Conservation (phyloP, 768 basidiomycete genomes). For the Boletus coccyginus region DNA sequence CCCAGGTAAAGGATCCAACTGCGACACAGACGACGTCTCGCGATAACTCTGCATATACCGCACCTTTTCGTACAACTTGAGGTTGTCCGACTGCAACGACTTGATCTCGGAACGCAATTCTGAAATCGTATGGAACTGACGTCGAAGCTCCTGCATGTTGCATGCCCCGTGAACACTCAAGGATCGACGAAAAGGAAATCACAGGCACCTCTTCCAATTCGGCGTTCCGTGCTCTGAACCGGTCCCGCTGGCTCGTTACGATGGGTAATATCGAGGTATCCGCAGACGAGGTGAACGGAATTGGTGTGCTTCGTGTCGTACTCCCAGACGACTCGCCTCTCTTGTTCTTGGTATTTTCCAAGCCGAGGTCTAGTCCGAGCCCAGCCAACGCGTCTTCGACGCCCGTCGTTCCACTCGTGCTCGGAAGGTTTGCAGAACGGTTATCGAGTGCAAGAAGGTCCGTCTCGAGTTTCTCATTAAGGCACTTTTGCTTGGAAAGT, state of each 20-base stretch:
- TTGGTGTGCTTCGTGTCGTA: slow-evolving; percentile 52
- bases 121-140: slow-evolving; percentile 92
- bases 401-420: slow-evolving; percentile 25
- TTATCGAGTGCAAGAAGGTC: slow-evolving; percentile 84
- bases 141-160: slow-evolving; percentile 74
- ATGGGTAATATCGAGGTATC: slow-evolving; percentile 98
- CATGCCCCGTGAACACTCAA: neutral
- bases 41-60: slow-evolving; percentile 98
- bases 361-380: slow-evolving; percentile 57
- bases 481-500: slow-evolving; percentile 67
- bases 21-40: slow-evolving; percentile 64
- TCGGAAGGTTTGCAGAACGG: slow-evolving; percentile 22
- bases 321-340: slow-evolving; percentile 18
- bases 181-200: neutral
- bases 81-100: slow-evolving; percentile 88
- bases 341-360: slow-evolving; percentile 14
- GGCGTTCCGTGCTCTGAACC: slow-evolving; percentile 96
- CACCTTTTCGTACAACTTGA: slow-evolving; percentile 98
- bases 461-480: slow-evolving; percentile 91
- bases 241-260: slow-evolving; percentile 93
- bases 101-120: slow-evolving; percentile 93
- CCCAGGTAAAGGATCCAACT: slow-evolving; percentile 66
- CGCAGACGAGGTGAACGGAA: slow-evolving; percentile 69
- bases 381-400: slow-evolving; percentile 62
- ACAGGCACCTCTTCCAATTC: slow-evolving; percentile 86